A percentile compares a stretch with the other conserved stretches of the same genome.
Conservation (phyloP, 192 early-diverging fungal genomes). For the Entomortierella chlamydospora region DNA sequence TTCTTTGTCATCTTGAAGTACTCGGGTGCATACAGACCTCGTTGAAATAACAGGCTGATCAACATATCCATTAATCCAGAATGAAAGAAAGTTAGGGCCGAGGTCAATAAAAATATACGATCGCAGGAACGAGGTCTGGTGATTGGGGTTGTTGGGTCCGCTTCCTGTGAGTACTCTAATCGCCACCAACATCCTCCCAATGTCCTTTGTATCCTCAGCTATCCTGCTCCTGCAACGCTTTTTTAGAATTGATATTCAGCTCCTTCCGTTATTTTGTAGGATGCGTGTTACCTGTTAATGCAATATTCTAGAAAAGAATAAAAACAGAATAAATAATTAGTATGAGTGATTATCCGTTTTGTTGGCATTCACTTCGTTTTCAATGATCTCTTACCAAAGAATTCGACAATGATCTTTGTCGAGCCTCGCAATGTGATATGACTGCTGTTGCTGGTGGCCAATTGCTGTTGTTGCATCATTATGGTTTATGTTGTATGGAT, state of each 20-base stretch:
- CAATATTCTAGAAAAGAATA: constrained; percentile 66
- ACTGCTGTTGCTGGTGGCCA: constrained; percentile 36
- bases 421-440: constrained; percentile 89
- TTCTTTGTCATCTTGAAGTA: constrained; percentile 89
- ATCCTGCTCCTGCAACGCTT: too few species aligned
- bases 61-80: not conserved
- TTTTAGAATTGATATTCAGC: too few species aligned
- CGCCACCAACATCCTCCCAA: too few species aligned
- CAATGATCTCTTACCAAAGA: constrained; percentile 75
- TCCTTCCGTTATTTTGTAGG: too few species aligned
- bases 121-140: too few species aligned
- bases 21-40: constrained; percentile 93
- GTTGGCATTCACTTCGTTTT: not conserved
- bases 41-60: constrained; percentile 87
- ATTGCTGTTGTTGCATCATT: constrained; percentile 47
- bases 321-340: not conserved
- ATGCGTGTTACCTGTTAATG: constrained; percentile 83
- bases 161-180: too few species aligned
- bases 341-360: not conserved
- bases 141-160: too few species aligned
- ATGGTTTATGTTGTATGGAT: not conserved
- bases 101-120: too few species aligned
- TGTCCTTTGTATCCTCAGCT: too few species aligned
- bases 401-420: constrained; percentile 86
- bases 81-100: not conserved